Evolutionary conservation across 2,329 filamentous ascomycete genomes (phyloP).

Genomic region (Claviceps spartinae): DNA sequence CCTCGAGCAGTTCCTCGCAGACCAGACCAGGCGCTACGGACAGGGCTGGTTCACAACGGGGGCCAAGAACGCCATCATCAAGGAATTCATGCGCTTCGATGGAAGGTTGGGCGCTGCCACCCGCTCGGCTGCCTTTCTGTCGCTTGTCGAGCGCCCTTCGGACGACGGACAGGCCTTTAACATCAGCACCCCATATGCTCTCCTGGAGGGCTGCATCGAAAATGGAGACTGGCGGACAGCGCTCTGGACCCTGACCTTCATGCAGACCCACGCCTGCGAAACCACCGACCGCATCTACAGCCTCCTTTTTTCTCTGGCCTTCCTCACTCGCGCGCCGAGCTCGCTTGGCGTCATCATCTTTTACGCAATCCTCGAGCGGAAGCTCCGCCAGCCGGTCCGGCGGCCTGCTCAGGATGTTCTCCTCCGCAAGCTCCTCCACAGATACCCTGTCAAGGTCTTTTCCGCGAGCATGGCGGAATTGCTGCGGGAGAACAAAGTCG

Average conservation of each 20-base stretch:
- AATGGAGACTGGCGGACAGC: conserved; percentile 18
- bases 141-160: conserved; percentile 14
- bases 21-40: conserved; percentile 31
- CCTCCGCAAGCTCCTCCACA: conserved; percentile 11
- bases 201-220: conserved; percentile 20
- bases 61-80: conserved; percentile 25
- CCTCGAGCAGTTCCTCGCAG: conserved; percentile 23
- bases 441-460: conserved; percentile 17
- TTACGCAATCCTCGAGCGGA: conserved; percentile 19
- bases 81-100: conserved; percentile 28
- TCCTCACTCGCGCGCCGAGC: conserved; percentile 16
- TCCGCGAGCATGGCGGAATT: conserved; percentile 12
- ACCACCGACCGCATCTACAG: conserved; percentile 22
- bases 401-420: conserved; percentile 14
- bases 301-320: conserved; percentile 24
- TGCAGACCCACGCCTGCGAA: conserved; percentile 10
- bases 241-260: conserved; percentile 17
- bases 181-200: conserved; percentile 21
- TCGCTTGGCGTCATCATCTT: conserved; percentile 20
- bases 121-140: conserved; percentile 15
- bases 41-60: conserved; percentile 27
- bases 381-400: conserved; percentile 15
- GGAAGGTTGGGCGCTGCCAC: conserved; percentile 8
- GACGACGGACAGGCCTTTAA: conserved; percentile 14
- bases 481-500: conserved; percentile 11